A percentile compares a stretch with the other conserved stretches of the same genome.
Evolutionary conservation across 192 early-diverging fungal genomes (phyloP).

Genomic region (Chytriomyces confervae): DNA sequence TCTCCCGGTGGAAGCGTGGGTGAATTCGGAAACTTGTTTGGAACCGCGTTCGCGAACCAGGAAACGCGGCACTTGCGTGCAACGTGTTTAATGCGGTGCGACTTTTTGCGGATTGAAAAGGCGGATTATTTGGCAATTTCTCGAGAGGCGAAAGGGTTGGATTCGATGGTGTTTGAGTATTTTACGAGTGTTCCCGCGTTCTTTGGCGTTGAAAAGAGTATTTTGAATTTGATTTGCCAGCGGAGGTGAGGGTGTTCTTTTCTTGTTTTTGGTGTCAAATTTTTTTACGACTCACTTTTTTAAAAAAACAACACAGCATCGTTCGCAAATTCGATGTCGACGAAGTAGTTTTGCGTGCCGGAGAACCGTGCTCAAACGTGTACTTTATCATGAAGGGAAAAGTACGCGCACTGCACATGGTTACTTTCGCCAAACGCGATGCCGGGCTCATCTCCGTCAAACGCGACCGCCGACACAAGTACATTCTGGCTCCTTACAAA

Average conservation of each 20-base stretch:
- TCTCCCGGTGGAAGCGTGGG: slow-evolving; percentile 26
- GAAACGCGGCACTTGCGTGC: slow-evolving; percentile 30
- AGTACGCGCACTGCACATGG: slow-evolving; percentile 31
- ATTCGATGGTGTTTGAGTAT: slow-evolving; percentile 31
- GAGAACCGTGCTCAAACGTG: slow-evolving; percentile 34
- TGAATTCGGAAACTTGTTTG: slow-evolving; percentile 18
- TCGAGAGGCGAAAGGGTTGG: slow-evolving; percentile 27
- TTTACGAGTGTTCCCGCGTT: slow-evolving; percentile 36
- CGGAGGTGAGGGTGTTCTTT: slow-evolving; percentile 22
- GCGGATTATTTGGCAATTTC: slow-evolving; percentile 32
- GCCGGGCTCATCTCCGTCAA: slow-evolving; percentile 20
- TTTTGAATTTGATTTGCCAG: slow-evolving; percentile 22
- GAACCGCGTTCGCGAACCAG: neutral
- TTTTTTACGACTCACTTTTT: neutral
- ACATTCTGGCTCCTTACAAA: slow-evolving; percentile 20
- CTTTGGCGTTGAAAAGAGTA: slow-evolving; percentile 23
- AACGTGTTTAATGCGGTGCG: slow-evolving; percentile 30
- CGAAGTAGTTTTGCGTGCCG: slow-evolving; percentile 31
- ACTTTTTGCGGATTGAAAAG: slow-evolving; percentile 32
- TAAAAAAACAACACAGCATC: slow-evolving; percentile 21
- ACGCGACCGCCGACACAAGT: slow-evolving; percentile 31
- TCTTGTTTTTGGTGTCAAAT: neutral
- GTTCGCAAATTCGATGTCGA: slow-evolving; percentile 30
- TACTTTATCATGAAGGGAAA: slow-evolving; percentile 37
- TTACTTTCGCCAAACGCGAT: neutral